A percentile compares a stretch with the other conserved stretches of the same genome.
These are phyloP conservation scores for Xylaria sp. DNA, from an alignment of 2,329 filamentous ascomycete species.

Conservation along the genomic window DNA sequence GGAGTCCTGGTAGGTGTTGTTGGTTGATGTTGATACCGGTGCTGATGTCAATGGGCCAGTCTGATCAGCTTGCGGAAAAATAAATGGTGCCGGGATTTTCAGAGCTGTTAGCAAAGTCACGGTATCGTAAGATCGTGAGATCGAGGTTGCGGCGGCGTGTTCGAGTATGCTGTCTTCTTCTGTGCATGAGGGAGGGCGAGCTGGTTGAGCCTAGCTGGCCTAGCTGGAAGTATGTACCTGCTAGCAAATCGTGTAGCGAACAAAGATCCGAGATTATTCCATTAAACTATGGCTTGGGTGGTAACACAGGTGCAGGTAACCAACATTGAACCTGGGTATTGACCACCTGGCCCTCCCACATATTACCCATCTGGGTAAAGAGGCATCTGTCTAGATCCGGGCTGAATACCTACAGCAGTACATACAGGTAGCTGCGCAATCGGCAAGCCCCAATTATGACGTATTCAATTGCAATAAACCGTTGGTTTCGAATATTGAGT, in stretches of 20 bases:
- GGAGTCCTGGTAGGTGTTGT: not conserved
- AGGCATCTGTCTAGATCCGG: not conserved
- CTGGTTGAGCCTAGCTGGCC: not conserved
- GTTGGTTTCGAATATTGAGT: too few species aligned
- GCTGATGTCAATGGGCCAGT: not conserved
- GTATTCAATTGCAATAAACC: too few species aligned
- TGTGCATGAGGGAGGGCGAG: not conserved
- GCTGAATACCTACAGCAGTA: too few species aligned
- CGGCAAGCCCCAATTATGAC: too few species aligned
- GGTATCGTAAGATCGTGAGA: not conserved
- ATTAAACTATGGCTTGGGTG: not conserved
- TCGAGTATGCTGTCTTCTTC: not conserved
- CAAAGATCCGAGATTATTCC: conserved; percentile 13
- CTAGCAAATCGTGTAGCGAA: not conserved
- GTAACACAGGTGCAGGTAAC: not conserved
- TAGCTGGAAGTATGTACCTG: not conserved
- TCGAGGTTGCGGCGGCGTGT: not conserved
- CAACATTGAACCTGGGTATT: not conserved
- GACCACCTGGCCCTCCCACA: conserved; percentile 6
- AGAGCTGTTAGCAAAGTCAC: too few species aligned
- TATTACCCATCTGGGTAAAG: not conserved
- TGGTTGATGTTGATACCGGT: not conserved
- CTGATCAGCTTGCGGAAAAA: not conserved
- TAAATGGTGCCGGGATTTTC: not conserved
- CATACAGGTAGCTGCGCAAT: too few species aligned